Evolutionary conservation across 1,284 basidiomycete species (phyloP).

Genomic region (Tetrapyrgos nigripes): DNA sequence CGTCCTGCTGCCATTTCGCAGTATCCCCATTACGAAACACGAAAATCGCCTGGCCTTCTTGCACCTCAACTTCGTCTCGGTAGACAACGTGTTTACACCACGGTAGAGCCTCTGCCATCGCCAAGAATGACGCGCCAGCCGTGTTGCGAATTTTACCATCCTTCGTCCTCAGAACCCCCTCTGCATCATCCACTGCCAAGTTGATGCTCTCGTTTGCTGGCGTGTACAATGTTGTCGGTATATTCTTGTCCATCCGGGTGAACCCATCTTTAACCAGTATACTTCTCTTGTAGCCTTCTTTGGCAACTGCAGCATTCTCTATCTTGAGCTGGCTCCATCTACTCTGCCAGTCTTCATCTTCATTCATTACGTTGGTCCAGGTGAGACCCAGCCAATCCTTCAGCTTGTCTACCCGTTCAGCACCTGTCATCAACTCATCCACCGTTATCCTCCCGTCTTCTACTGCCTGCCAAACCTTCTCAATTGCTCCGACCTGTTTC

Average conservation of each 20-base stretch:
- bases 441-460: slow-evolving; percentile 45
- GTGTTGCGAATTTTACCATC: slow-evolving; percentile 58
- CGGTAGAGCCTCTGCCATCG: slow-evolving; percentile 50
- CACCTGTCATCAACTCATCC: slow-evolving; percentile 47
- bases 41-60: slow-evolving; percentile 50
- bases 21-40: slow-evolving; percentile 64
- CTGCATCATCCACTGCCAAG: slow-evolving; percentile 64
- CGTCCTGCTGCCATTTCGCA: slow-evolving; percentile 58
- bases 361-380: slow-evolving; percentile 38
- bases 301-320: slow-evolving; percentile 41
- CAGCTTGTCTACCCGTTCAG: slow-evolving; percentile 50
- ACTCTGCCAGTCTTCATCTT: slow-evolving; percentile 36
- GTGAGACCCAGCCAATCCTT: slow-evolving; percentile 56
- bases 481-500: slow-evolving; percentile 58
- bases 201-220: slow-evolving; percentile 64
- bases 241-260: not conserved
- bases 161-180: slow-evolving; percentile 48
- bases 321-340: slow-evolving; percentile 41
- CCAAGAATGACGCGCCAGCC: slow-evolving; percentile 58
- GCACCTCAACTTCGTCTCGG: slow-evolving; percentile 28
- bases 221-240: slow-evolving; percentile 49
- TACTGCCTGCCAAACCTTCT: slow-evolving; percentile 56
- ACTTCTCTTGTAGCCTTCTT: slow-evolving; percentile 47
- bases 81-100: slow-evolving; percentile 56
- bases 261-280: not conserved